Evolutionary conservation across 345 rosid species (phyloP).

Genomic region (Ceriops tagal): DNA sequence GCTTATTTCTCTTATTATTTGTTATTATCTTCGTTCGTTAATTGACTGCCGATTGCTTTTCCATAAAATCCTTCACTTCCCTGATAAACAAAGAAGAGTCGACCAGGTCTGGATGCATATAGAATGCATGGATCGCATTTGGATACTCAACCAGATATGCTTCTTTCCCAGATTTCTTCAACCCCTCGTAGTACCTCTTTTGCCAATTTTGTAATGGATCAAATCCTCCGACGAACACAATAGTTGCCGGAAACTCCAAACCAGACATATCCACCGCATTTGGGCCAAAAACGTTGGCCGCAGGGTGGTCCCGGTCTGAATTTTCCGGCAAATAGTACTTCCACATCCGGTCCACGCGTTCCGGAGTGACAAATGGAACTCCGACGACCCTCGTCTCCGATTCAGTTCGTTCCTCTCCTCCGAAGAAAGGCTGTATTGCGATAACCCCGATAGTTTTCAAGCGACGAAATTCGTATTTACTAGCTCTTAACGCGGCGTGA

Average conservation of each 20-base stretch:
- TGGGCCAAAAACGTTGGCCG: conserved; percentile 15
- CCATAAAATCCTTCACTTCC: conserved; percentile 21
- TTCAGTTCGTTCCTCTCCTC: conserved; percentile 21
- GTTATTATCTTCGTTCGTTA: no score
- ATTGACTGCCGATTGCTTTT: conserved; percentile 1
- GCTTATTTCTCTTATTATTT: no score
- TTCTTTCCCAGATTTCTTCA: conserved; percentile 14
- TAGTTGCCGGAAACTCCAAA: conserved; percentile 6
- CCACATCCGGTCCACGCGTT: conserved; percentile 17
- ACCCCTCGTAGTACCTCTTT: conserved; percentile 13
- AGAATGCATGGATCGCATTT: conserved; percentile 7
- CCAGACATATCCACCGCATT: conserved; percentile 3
- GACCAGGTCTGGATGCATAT: background rate
- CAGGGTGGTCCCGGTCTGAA: conserved; percentile 15
- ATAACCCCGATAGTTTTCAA: conserved; percentile 5
- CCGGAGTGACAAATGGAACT: background rate
- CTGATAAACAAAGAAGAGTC: conserved; percentile 4
- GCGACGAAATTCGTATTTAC: background rate
- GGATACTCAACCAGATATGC: conserved; percentile 14
- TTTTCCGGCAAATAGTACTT: conserved; percentile 15
- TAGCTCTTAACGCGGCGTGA: conserved; percentile 7
- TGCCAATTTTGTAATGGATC: conserved; percentile 25
- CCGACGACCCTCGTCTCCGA: conserved; percentile 2
- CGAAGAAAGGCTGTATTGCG: conserved; percentile 16
- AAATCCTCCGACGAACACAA: conserved; percentile 13